Evolutionary conservation across 2,329 filamentous ascomycete genomes (phyloP), one percentile per base, ranked within the genome.

Genomic region (Colletotrichum liriopes): DNA sequence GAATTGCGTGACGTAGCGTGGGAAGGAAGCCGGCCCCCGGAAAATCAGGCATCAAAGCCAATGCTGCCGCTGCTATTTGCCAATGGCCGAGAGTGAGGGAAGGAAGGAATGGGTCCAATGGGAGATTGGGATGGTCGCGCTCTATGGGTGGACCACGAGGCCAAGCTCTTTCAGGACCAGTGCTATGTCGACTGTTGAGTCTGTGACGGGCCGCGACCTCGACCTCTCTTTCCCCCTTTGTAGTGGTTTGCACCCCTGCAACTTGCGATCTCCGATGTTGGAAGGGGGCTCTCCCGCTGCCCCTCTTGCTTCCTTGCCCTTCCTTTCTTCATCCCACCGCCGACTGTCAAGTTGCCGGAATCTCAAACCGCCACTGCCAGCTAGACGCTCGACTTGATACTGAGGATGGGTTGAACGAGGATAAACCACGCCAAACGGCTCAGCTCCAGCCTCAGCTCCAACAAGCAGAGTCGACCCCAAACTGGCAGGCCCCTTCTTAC

Each of bases 261-360:
- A 8, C 59, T 51, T 39, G 14, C 35, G 59, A 62, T 62, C 45
- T 51, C 35, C 32, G 59, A 51, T 39, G 32, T 20, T 39, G 32
- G 55, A 43, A 39, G 41, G 55, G 35, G 37, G 51, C 29, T 54
- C 51, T 29, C 51, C 26, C 23, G 23, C n/a, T 23, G 18, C 32
- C 45, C 59, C 32, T 32, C 59, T 51, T 35, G 58, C 59, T 47
- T 47, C 20, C 59, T 16, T 47, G 11, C 3, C 26, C 29, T 35
- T 37, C 18, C 1, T n/a, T 20, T 12, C 8, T 3, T 52, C 6
- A 0, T 32, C 18, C 49, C n/a, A 23, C n/a, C 2, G n/a, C 9
- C 16, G 6, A 52, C 12, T 20, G 26, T 20, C 29, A 1, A 5
- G 1, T 32, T 18, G 14, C 23, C 23, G 11, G 23, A 5, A 9